Base-by-base conservation (phyloP, 2,329 filamentous ascomycete genomes). In the Pestalotiopsis sp. region DNA sequence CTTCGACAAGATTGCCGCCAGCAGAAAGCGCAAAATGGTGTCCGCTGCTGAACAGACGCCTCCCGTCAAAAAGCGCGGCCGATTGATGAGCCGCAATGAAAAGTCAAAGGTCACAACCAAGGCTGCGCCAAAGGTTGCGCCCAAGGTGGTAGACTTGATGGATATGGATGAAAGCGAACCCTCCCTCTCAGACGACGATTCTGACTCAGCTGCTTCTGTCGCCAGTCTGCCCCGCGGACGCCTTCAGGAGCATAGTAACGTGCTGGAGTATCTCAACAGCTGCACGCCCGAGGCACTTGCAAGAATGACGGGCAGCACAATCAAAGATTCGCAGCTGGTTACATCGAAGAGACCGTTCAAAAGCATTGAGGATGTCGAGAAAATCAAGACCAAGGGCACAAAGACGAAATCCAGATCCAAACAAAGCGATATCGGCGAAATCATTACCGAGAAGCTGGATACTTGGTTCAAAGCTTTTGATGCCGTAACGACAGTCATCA, bases 261-360 rank as follows among this genome's bases (percentile, higher is more conserved):
- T 98, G 6, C 83, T 98, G 36, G 86, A 90, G 7, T 97, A 94
- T 75, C 90, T 99, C 79, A 98, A 98, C 76, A 89, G 86, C 0
- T 96, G 93, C 78, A 89, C 90, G 4, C 83, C 89, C 11, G 87
- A 91, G 45, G 93, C 95, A 68, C 87, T 99, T 57, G 89, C 92
- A 1, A 95, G 97, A 73, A 91, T 98, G 70, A 93, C 93, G 0
- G 91, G 90, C 40, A 90, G 92, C 69, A 91, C 92, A 45, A 87
- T 92, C 72, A 88, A 90, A 5, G 86, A 91, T 61, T 90, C 95
- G 1, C 85, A 91, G 58, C 80, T 89, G 14, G 86, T 98, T 67
- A 82, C 97, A 12, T 87, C 89, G 1, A 87, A 92, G 70, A 90
- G 93, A 11, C 95, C 95, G 0, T 98, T 97, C 77, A 78, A 78